These are phyloP conservation scores for Hordeum pubiflorum DNA, from an alignment of 202 grass and related monocot species.

Conservation along the genomic window DNA sequence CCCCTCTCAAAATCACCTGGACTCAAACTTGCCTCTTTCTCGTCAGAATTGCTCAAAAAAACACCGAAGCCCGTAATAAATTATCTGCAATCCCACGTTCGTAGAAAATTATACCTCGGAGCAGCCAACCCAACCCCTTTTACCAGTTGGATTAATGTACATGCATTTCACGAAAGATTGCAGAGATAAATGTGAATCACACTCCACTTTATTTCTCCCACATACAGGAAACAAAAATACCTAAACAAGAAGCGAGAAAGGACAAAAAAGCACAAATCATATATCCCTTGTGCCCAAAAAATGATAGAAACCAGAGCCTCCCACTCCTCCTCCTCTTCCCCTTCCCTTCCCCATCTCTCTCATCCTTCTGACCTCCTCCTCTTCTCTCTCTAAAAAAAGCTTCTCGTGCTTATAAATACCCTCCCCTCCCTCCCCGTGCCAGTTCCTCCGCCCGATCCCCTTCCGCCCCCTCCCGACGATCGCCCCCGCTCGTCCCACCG, in stretches of 20 bases:
- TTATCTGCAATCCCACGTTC: too few relatives aligned
- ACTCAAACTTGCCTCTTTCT: too few relatives aligned
- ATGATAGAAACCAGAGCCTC: slow-evolving; percentile 1
- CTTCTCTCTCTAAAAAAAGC: slow-evolving; percentile 39
- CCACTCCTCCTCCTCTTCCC: background rate
- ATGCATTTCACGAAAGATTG: background rate
- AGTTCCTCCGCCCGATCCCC: slow-evolving; percentile 31
- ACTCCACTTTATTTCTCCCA: background rate
- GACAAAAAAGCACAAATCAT: slow-evolving; percentile 8
- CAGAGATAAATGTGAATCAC: background rate
- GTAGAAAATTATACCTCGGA: too few relatives aligned
- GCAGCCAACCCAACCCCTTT: too few relatives aligned
- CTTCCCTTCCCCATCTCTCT: background rate
- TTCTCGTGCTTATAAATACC: slow-evolving; percentile 44
- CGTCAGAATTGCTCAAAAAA: too few relatives aligned
- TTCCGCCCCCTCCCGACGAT: slow-evolving; percentile 33
- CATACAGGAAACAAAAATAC: background rate
- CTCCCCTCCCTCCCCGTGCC: background rate
- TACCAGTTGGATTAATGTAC: background rate
- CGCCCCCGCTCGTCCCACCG: slow-evolving; percentile 54
- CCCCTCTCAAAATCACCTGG: too few relatives aligned
- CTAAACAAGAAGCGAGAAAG: background rate
- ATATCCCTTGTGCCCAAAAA: slow-evolving; percentile 23
- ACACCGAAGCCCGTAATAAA: too few relatives aligned
- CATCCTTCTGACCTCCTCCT: background rate